phyloP scores from a whole-genome alignment of 176 grass and related monocot genomes.

The Avena insularis region DNA sequence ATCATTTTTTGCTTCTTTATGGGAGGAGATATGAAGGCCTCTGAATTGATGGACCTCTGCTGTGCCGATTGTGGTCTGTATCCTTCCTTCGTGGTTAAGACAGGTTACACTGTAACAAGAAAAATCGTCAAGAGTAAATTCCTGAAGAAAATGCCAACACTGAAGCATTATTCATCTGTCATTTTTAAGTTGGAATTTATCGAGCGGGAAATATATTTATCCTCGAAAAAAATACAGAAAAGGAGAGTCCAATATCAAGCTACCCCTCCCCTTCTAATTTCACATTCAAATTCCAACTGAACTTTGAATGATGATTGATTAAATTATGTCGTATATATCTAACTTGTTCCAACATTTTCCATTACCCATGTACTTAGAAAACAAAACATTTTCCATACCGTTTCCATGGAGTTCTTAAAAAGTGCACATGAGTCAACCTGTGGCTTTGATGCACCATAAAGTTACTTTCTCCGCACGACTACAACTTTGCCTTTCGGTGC shows the following conservation, averaged over 20 bases:
- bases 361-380: background rate
- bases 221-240: background rate
- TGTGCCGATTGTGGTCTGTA: background rate
- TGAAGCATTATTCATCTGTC: background rate
- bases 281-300: background rate
- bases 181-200: background rate
- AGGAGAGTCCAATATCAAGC: background rate
- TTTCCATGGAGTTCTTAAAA: background rate
- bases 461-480: background rate
- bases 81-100: background rate
- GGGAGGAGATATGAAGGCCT: background rate
- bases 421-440: background rate
- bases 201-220: background rate
- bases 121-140: background rate
- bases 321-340: background rate
- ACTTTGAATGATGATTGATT: background rate
- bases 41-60: constrained; percentile 11
- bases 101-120: background rate
- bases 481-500: background rate
- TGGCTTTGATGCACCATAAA: background rate
- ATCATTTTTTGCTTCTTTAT: constrained; percentile 29
- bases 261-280: background rate
- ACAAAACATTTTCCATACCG: too few relatives aligned
- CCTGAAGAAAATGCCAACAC: too few relatives aligned
- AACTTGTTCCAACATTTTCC: background rate